phyloP scores from a whole-genome alignment of 306 rosid genomes.

The Malus sylvestris region DNA sequence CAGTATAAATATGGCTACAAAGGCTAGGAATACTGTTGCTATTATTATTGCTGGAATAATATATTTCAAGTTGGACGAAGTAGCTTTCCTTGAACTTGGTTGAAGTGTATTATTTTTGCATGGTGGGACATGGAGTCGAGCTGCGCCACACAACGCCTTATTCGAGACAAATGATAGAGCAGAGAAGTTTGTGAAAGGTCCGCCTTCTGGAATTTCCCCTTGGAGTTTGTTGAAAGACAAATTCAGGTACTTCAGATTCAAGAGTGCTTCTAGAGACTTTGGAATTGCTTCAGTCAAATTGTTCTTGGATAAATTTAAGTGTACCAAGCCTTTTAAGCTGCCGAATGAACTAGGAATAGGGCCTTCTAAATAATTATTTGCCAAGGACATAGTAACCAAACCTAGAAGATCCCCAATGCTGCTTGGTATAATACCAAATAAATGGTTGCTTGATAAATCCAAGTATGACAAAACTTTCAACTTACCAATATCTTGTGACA shows the following conservation, averaged over 20 bases:
- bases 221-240: neutral
- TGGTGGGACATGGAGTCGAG: neutral
- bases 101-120: neutral
- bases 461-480: too few species aligned
- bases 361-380: neutral
- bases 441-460: too few species aligned
- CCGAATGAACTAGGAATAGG: neutral
- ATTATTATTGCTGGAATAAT: neutral
- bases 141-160: slow-evolving; percentile 14
- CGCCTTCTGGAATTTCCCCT: slow-evolving; percentile 22
- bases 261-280: slow-evolving; percentile 8
- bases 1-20: neutral
- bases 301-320: neutral
- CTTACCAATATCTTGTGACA: too few species aligned
- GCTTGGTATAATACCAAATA: too few species aligned
- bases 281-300: neutral
- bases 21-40: neutral
- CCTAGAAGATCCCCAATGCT: too few species aligned
- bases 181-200: slow-evolving; percentile 6
- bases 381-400: neutral
- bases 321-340: neutral
- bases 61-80: neutral
- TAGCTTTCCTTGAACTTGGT: neutral
- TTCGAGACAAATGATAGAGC: slow-evolving; percentile 13
- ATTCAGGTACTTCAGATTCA: neutral